Base-by-base conservation (phyloP, 768 basidiomycete genomes). In the Rhodocollybia butyracea region DNA sequence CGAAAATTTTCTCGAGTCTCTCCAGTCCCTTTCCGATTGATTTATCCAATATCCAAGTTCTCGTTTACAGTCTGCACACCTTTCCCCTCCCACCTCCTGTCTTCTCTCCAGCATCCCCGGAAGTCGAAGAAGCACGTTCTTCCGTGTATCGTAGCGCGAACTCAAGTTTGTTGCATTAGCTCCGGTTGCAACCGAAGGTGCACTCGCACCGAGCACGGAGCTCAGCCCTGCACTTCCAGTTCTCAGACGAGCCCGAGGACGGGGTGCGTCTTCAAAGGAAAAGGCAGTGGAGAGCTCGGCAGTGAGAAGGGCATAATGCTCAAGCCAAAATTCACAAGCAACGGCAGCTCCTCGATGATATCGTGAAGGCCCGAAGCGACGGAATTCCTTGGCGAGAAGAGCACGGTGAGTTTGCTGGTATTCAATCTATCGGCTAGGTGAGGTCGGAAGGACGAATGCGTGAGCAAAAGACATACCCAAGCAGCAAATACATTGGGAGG, bases 51-150 rank as follows among this genome's bases (percentile, higher is more conserved):
- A 30, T 7, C 48, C 30, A 39, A 59, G 26, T n/a, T 59, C 58
- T 15, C 58, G 47, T 24, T 51, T 59, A 47, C 58, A 59, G 39
- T 59, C 58, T 6, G 40, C 55, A 46, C 58, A 59, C 40, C 50
- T 47, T 17, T 53, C 48, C 26, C 55, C 58, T 13, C 48, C 30
- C n/a, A 59, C 26, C 4, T 40, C 40, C 29, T 51, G 58, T 32
- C 55, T 30, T 32, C 50, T 56, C 36, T 59, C 58, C 3, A 59
- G 22, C 19, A 52, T 32, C 11, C 32, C 46, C 39, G 41, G 51
- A 21, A 59, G 50, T 55, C 50, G 48, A n/a, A 45, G 11, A 12
- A 59, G 10, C 13, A 55, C 50, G 17, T 56, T 53, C 40, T 26
- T 22, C 6, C 36, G 15, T 8, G 19, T 40, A n/a, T 19, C 39